Percentiles rank a stretch among this genome's conserved stretches.
These are phyloP conservation scores for Globisporangium parvum DNA, from an alignment of 352 stramenopile species.

Conservation along the genomic window DNA sequence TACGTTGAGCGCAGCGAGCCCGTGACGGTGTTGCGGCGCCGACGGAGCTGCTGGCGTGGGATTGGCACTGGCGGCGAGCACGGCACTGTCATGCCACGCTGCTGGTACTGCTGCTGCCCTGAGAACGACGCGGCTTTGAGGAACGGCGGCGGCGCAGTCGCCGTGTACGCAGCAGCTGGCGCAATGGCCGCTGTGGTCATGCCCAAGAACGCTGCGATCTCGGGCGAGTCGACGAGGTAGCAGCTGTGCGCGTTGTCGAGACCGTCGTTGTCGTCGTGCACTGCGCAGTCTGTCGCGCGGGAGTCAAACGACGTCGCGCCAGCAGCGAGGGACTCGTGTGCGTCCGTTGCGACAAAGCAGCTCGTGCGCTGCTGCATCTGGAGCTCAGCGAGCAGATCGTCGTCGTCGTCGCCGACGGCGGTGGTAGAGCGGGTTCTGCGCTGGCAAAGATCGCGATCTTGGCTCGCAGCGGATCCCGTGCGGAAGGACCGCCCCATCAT, in stretches of 20 bases:
- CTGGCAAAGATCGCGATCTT: no score
- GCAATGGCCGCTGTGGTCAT: background rate
- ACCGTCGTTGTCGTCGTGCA: background rate
- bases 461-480: no score
- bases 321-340: background rate
- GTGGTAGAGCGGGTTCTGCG: background rate
- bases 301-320: constrained; percentile 1
- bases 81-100: constrained; percentile 4
- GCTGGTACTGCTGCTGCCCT: background rate
- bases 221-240: constrained; percentile 11
- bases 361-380: constrained; percentile 2
- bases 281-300: background rate
- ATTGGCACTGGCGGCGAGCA: constrained; percentile 21
- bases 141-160: background rate
- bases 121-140: constrained; percentile 15
- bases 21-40: constrained; percentile 13
- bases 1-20: constrained; percentile 8
- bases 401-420: background rate
- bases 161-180: background rate
- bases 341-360: background rate
- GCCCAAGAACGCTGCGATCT: constrained; percentile 12
- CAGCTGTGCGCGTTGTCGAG: background rate
- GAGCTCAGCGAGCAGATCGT: background rate
- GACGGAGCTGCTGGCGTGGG: constrained; percentile 10
- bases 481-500: constrained; percentile 8